Conservation (phyloP, 176 grass and related monocot genomes). For the Aechmea fasciata region DNA sequence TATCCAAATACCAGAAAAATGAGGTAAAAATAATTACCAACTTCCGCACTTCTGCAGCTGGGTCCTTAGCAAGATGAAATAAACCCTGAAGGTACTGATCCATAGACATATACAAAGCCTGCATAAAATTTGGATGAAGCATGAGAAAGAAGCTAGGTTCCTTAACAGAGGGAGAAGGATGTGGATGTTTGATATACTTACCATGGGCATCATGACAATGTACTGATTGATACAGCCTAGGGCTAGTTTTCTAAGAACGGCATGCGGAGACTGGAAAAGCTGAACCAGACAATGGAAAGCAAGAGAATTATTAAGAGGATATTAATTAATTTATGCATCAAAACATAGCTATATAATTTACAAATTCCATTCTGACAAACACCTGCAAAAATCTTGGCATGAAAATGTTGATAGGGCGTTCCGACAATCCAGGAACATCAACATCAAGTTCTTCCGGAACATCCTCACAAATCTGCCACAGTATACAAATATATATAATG, state of each 20-base stretch:
- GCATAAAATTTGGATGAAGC: slow-evolving; percentile 19
- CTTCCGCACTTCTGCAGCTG: slow-evolving; percentile 83
- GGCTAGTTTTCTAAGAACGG: slow-evolving; percentile 71
- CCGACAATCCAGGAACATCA: slow-evolving; percentile 79
- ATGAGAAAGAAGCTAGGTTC: slow-evolving; percentile 3
- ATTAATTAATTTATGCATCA: not conserved
- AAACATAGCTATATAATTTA: not conserved
- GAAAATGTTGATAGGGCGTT: slow-evolving; percentile 87
- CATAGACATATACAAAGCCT: slow-evolving; percentile 91
- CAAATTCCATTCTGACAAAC: slow-evolving; percentile 2
- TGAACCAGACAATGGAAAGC: slow-evolving; percentile 34
- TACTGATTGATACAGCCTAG: slow-evolving; percentile 90
- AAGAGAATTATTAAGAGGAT: slow-evolving; percentile 12
- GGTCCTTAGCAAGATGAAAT: slow-evolving; percentile 76
- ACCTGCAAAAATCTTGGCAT: slow-evolving; percentile 92
- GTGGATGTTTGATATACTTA: slow-evolving; percentile 22
- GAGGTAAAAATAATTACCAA: slow-evolving; percentile 36
- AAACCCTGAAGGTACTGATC: slow-evolving; percentile 94
- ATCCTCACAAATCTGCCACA: slow-evolving; percentile 84
- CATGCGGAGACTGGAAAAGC: slow-evolving; percentile 89
- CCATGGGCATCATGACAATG: slow-evolving; percentile 80
- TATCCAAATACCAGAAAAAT: not conserved
- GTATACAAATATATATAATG: slow-evolving; percentile 2
- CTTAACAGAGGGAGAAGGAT: slow-evolving; percentile 7
- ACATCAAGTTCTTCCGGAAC: slow-evolving; percentile 91